Evolutionary conservation across 345 rosid genomes (phyloP).

Genomic region (Passiflora organensis): DNA sequence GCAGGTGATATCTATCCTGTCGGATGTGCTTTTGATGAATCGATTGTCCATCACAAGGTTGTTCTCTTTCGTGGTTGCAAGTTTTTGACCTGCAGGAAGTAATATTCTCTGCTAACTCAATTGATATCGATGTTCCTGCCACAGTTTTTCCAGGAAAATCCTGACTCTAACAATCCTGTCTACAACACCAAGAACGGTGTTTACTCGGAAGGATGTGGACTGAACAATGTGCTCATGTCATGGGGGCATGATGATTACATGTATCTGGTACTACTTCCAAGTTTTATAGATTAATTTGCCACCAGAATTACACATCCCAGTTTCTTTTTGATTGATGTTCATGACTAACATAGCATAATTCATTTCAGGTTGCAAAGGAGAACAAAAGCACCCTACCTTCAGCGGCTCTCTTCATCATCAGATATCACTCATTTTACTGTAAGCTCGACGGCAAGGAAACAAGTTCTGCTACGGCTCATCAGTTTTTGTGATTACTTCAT

Average conservation of each 20-base stretch:
- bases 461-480: too few species aligned
- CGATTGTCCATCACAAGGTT: conserved; percentile 78
- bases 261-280: conserved; percentile 41
- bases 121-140: not conserved
- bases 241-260: conserved; percentile 74
- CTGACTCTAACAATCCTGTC: conserved; percentile 42
- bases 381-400: conserved; percentile 56
- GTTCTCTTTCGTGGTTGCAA: not conserved
- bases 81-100: not conserved
- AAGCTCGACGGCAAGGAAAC: conserved; percentile 1
- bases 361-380: conserved; percentile 57
- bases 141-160: conserved; percentile 57
- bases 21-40: conserved; percentile 73
- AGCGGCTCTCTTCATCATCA: conserved; percentile 58
- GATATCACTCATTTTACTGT: conserved; percentile 70
- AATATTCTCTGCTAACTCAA: not conserved
- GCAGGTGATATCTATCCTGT: conserved; percentile 77
- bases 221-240: conserved; percentile 55
- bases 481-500: not conserved
- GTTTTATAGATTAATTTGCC: not conserved
- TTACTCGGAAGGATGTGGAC: conserved; percentile 52
- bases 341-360: too few species aligned
- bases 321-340: too few species aligned
- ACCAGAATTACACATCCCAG: conserved; percentile 13
- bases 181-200: conserved; percentile 50